Conservation (phyloP, 148 eudicot species). For the Gaultheria prostrata region DNA sequence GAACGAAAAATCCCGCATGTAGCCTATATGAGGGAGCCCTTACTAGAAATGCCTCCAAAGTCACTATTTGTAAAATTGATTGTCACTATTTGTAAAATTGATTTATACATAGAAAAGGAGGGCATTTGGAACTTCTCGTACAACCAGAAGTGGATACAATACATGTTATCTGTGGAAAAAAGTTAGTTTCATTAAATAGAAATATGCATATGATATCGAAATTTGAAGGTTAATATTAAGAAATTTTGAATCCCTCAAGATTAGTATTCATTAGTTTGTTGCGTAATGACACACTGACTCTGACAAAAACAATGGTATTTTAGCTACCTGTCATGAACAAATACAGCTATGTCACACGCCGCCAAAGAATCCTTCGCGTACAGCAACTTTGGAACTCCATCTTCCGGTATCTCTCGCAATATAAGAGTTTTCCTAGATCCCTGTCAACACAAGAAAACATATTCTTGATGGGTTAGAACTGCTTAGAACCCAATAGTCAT, state of each 20-base stretch:
- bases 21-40: no score
- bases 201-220: neutral
- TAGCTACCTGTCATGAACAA: conserved; percentile 84
- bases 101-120: neutral
- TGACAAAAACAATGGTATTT: neutral
- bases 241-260: neutral
- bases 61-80: no score
- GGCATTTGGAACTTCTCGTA: neutral
- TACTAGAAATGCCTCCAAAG: no score
- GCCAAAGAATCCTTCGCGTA: conserved; percentile 67
- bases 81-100: neutral
- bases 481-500: neutral
- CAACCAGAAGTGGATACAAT: neutral
- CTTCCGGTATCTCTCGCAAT: conserved; percentile 84
- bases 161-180: neutral
- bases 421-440: conserved; percentile 74
- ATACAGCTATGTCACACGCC: conserved; percentile 79
- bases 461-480: neutral
- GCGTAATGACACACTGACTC: neutral
- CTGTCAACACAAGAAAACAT: conserved; percentile 32
- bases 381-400: conserved; percentile 53
- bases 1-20: no score
- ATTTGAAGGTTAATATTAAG: neutral
- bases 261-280: neutral
- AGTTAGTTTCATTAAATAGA: neutral